Base-by-base conservation (phyloP, 306 rosid genomes). In the Ormosia emarginata region DNA sequence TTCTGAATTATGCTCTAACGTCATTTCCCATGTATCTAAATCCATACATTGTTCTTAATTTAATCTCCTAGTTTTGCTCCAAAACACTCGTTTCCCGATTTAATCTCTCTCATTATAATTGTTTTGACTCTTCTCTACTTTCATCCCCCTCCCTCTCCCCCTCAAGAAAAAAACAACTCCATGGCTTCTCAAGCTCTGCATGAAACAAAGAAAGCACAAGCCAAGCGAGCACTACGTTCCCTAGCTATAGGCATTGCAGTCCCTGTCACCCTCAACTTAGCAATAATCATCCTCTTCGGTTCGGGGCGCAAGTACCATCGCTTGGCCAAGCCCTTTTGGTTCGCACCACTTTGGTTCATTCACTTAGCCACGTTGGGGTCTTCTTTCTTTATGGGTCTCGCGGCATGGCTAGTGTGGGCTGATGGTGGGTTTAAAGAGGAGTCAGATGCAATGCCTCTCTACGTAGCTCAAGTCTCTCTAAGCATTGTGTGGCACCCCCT, bases 361-460 rank as follows among this genome's bases (percentile, higher is more conserved):
- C 89, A 92, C 50, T 1, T 82, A 0, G 87, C 94, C 43, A 81
- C 92, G 0, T 15, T 88, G 67, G 84, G 88, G 0, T 92, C 90
- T 0, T 89, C 95, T 5, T 65, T 87, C 59, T 85, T 87, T 40
- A 87, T 90, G 90, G 94, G 97, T 0, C 90, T 92, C 0, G 90
- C 95, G 0, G 84, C 92, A 0, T 94, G 98, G 98, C 88, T 92
- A 0, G 89, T 92, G 3, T 94, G 98, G 97, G 95, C 92, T 0
- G 94, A 94, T 44, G 93, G 98, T 2, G 97, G 95, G 8, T 89
- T 92, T 15, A 83, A 83, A 53, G 53, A 58, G 0, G 79, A 85
- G 1, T 14, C 90, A 2, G 85, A 87, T 62, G 87, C 95, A 0
- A 10, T 90, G 59, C 79, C 83, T 4, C 86, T 90, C 2, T 92